Conservation (phyloP, 2,329 filamentous ascomycete species). For the Alternaria ventricosa region DNA sequence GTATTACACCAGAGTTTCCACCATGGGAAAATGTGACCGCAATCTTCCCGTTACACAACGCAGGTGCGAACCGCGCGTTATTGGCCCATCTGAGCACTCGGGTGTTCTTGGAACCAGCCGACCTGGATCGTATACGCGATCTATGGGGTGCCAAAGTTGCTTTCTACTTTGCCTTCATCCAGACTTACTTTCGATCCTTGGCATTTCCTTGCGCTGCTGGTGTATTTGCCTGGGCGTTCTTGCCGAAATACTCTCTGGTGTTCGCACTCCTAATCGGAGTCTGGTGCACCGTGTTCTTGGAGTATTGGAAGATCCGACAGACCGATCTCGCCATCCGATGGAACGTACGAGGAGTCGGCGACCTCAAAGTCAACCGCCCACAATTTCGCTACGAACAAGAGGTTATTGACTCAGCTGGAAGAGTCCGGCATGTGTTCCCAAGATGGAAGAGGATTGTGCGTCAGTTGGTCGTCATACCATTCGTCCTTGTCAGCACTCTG, state of each 20-base stretch:
- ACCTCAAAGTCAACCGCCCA: constrained; percentile 40
- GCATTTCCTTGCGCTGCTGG: constrained; percentile 40
- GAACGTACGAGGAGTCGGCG: constrained; percentile 39
- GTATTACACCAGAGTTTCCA: constrained; percentile 71
- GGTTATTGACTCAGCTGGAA: constrained; percentile 33
- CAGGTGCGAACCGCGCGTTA: constrained; percentile 75
- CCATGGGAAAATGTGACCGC: constrained; percentile 76
- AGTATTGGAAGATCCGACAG: constrained; percentile 46
- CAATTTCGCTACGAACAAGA: constrained; percentile 36
- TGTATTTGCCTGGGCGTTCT: constrained; percentile 38
- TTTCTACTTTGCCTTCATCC: constrained; percentile 47
- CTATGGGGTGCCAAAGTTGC: constrained; percentile 74
- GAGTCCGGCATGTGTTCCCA: constrained; percentile 36
- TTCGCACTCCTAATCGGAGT: constrained; percentile 41
- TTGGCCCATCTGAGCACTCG: constrained; percentile 77
- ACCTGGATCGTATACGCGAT: constrained; percentile 77
- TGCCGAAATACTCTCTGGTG: constrained; percentile 39
- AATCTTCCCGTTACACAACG: constrained; percentile 81
- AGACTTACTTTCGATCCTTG: constrained; percentile 42
- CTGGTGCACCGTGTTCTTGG: constrained; percentile 45
- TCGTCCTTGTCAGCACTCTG: constrained; percentile 35
- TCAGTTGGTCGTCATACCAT: constrained; percentile 41
- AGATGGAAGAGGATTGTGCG: constrained; percentile 38
- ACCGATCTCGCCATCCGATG: constrained; percentile 43
- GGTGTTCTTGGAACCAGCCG: constrained; percentile 68